Evolutionary conservation across 805 yeast genomes (phyloP), one percentile per base, ranked within the genome.

Genomic region (Yarrowia sp.): DNA sequence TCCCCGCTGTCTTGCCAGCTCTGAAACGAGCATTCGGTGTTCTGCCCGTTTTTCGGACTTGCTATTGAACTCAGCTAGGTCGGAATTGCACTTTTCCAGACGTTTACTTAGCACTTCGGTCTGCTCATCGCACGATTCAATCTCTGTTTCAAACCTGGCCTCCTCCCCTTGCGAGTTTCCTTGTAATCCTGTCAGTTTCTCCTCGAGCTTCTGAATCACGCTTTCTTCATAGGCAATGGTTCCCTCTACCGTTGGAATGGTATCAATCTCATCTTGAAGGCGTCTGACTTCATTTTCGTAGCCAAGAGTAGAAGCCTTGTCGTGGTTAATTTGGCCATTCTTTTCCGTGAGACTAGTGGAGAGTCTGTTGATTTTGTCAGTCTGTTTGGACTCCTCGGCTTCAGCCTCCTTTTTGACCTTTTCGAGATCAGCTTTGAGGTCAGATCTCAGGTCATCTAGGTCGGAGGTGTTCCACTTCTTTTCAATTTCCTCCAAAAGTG

Each of bases 341-440:
- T 35, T 38, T 16, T 38, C 61, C 14, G 61, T 54, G 24, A 54
- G 26, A 14, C 26, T 17, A 4, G 61, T 54, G 12, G 19, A 12
- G 4, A 54, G 35, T 4, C n/a, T 26, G 17, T n/a, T 24, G 12
- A 54, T 22, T 21, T 19, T 59, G 41, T n/a, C 51, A 17, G 8
- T 24, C 35, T n/a, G 56, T 30, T 22, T 67, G 62, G 17, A 35
- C 36, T 38, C 49, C 35, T 8, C 66, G 64, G 21, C 70, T 59
- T 10, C 66, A 66, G 10, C 52, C 40, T 17, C 71, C 67, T 41
- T 65, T 44, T 21, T 51, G 24, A 17, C 67, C 43, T 11, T 67
- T 58, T 17, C 43, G 11, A 54, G 35, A 5, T 54, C 16, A 14
- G 5, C 7, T 10, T 38, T 54, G 17, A 54, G 54, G 14, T 48